Evolutionary conservation across 1,284 basidiomycete genomes (phyloP).

Genomic region (Macrocystidia cucumis): DNA sequence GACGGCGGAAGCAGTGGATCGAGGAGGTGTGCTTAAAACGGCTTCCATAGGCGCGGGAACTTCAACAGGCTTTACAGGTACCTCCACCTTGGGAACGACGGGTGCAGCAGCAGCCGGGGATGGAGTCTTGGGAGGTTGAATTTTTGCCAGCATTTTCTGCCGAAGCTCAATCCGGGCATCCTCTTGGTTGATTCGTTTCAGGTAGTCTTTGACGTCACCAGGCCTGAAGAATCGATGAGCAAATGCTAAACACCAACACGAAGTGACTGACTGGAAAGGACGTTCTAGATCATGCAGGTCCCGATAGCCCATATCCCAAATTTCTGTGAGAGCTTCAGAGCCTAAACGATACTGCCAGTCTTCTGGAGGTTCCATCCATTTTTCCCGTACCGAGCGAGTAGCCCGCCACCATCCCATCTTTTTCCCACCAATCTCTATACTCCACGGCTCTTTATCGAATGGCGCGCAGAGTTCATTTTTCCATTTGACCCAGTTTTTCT

Average conservation of each 20-base stretch:
- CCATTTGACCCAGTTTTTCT: conserved; percentile 84
- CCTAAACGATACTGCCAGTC: conserved; percentile 59
- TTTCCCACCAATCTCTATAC: conserved; percentile 34
- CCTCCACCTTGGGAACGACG: conserved; percentile 14
- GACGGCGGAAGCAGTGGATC: conserved; percentile 15
- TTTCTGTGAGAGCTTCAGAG: conserved; percentile 61
- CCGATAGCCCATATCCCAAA: conserved; percentile 74
- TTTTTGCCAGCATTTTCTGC: conserved; percentile 42
- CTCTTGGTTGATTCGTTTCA: conserved; percentile 60
- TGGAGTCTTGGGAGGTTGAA: conserved; percentile 12
- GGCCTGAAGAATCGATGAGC: conserved; percentile 30
- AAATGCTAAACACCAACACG: conserved; percentile 4
- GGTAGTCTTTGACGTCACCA: conserved; percentile 65
- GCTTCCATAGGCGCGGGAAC: conserved; percentile 16
- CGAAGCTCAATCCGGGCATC: conserved; percentile 57
- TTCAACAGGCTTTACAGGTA: conserved; percentile 9
- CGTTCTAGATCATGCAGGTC: conserved; percentile 53
- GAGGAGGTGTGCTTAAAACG: conserved; percentile 16
- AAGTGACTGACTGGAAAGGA: conserved; percentile 50
- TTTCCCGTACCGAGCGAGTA: conserved; percentile 39
- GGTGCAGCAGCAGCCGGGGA: conserved; percentile 1
- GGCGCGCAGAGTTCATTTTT: conserved; percentile 71
- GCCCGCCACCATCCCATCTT: conserved; percentile 55
- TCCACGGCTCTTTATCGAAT: conserved; percentile 67
- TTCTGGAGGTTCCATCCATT: conserved; percentile 44